Percentiles rank a stretch among this genome's conserved stretches.
These are phyloP conservation scores for Oryza glumipatula DNA, from an alignment of 176 grass and related monocot species.

Conservation along the genomic window DNA sequence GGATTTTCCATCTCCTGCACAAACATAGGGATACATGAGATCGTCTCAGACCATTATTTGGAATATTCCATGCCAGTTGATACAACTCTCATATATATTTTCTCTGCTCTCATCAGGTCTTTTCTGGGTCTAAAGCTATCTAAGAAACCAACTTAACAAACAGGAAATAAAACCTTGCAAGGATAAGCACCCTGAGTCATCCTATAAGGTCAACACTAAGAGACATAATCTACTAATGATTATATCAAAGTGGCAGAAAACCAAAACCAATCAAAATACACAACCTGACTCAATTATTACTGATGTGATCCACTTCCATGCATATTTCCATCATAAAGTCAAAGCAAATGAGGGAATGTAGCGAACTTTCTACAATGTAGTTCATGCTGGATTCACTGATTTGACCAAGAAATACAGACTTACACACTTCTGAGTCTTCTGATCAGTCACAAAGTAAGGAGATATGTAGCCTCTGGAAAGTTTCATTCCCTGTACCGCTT, in stretches of 20 bases:
- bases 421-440: slow-evolving; percentile 97
- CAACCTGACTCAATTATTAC: too few relatives aligned
- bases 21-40: slow-evolving; percentile 34
- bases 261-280: not conserved
- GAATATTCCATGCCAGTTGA: not conserved
- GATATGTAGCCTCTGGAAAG: slow-evolving; percentile 93
- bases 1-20: slow-evolving; percentile 81
- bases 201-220: not conserved
- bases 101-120: not conserved
- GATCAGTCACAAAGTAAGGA: slow-evolving; percentile 92
- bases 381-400: not conserved
- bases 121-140: slow-evolving; percentile 12
- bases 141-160: not conserved
- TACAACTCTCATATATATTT: not conserved
- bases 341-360: not conserved
- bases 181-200: not conserved
- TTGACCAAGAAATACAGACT: slow-evolving; percentile 37
- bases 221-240: slow-evolving; percentile 21
- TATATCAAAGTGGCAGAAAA: not conserved
- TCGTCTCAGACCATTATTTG: not conserved
- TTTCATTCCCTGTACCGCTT: slow-evolving; percentile 94
- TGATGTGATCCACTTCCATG: not conserved
- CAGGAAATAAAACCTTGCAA: not conserved
- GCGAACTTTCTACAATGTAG: not conserved
- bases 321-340: slow-evolving; percentile 14